Evolutionary conservation across 805 yeast species (phyloP), one percentile per base, ranked within the genome.

Genomic region (Metschnikowia lochheadii): DNA sequence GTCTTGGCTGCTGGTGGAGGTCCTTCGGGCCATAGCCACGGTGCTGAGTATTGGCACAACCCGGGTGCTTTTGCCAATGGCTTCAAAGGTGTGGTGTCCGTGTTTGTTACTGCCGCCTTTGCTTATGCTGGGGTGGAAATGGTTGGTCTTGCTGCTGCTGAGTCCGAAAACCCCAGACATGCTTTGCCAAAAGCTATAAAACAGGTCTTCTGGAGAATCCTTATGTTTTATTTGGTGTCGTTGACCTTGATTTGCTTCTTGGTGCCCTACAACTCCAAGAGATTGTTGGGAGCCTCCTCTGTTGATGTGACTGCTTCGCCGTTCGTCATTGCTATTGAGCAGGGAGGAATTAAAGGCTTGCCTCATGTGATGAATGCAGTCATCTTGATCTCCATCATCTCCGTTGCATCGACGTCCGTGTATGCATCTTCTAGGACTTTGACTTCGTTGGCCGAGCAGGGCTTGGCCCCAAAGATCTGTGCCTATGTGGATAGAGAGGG

Each of bases 131-230:
- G 92, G 52, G 79, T 88, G 15, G 94, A 87, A 67, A 72, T 87
- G 57, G 79, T 80, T 37, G 88, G 89, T 46, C 73, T 87, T 38
- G 86, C 90, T 10, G 87, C 91, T 32, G 91, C 91, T 7, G 95
- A 87, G 66, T 76, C 89, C 21, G 77, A 68, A 34, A 80, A 85
- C 64, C 92, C 94, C 42, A 73, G 85, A 58, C 74, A 73, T 49
- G 68, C 86, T 2, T 76, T 86, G 49, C 94, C 92, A 35, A 76
- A 77, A 46, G 91, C 92, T 40, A 81, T 85, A 52, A 87, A 86
- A 67, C 91, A 87, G 69, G 89, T 86, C 3, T 85, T 88, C 69
- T 87, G 92, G 91, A 78, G 94, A 69, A 83, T 87, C 50, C 70
- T 83, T 14, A 65, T 85, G 57, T 87, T 87, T 63, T 88, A 88